Evolutionary conservation across 352 stramenopile genomes (phyloP), one percentile per base, ranked within the genome.

Genomic region (Phytophthora idaei): DNA sequence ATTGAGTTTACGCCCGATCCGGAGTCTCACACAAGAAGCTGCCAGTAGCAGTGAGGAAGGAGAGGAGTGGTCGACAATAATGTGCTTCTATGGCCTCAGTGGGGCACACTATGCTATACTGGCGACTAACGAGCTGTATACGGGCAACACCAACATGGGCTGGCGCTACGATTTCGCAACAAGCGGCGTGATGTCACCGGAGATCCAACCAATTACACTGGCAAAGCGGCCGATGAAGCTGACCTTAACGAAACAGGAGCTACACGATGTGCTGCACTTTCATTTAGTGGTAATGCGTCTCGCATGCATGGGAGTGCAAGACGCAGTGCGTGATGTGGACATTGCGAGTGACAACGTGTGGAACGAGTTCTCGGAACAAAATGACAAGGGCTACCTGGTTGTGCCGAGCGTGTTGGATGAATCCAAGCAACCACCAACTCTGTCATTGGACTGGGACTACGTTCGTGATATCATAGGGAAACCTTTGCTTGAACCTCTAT

Each of bases 311-410:
- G 77, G 81, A 15, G 85, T 93, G 12, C 68, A 86, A 44, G 85
- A 92, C 17, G 88, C 81, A 5, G 64, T 90, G 57, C 81, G 86
- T 25, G 81, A 94, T 41, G 73, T 94, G 8, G 74, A 90, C 12
- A 79, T 92, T 62, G 61, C 67, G 2, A 76, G 68, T 27, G 77
- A 88, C 32, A 71, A 85, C 10, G 73, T 93, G 2, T 92, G 83
- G 80, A 80, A 90, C 41, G 86, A 94, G 49, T 96, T 96, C 11
- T 93, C 88, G 0, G 78, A 92, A 60, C 81, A 92, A 61, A 96
- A 96, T 53, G 88, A 96, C 74, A 96, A 96, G 50, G 88, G 88
- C 3, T 96, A 96, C 56, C 46, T 96, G 32, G 85, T 96, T 31
- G 84, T 93, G 1, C 83, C 87, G 14, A 85, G 78, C n/a, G 47